A percentile compares a stretch with the other conserved stretches of the same genome.
Conservation (phyloP, 495 filamentous ascomycete genomes). For the Pseudotulostoma volvatum region DNA sequence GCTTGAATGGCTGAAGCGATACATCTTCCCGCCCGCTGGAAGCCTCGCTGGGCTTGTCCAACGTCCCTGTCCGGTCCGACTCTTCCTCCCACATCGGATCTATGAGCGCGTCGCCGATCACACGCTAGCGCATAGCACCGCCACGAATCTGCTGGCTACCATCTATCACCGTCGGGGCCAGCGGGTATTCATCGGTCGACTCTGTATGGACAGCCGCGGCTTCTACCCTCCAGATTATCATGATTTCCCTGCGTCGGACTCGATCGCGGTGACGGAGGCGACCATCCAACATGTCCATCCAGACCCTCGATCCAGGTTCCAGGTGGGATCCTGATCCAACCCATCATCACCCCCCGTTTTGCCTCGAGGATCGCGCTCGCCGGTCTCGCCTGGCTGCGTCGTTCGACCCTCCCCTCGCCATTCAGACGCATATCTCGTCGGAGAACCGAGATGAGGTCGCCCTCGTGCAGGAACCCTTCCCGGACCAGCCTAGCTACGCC, state of each 20-base stretch:
- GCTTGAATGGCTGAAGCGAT: conserved; percentile 77
- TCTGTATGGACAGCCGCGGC: conserved; percentile 65
- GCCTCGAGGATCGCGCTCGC: conserved; percentile 52
- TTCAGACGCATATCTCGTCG: conserved; percentile 87
- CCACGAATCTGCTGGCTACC: conserved; percentile 77
- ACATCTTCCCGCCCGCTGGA: conserved; percentile 88
- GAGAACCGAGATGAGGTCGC: conserved; percentile 62
- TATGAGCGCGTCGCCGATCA: conserved; percentile 61
- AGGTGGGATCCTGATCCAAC: conserved; percentile 38
- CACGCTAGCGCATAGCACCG: conserved; percentile 74
- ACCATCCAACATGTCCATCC: conserved; percentile 49
- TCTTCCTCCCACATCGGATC: conserved; percentile 35
- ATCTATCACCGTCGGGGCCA: conserved; percentile 64
- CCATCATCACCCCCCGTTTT: conserved; percentile 84
- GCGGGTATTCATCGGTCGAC: conserved; percentile 75
- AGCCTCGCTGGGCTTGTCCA: conserved; percentile 33
- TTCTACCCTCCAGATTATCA: conserved; percentile 58
- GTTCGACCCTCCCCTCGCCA: conserved; percentile 38
- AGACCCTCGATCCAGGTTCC: too few relatives aligned
- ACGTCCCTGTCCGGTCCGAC: too few relatives aligned
- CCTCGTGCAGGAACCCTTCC: conserved; percentile 57
- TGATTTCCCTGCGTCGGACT: conserved; percentile 42
- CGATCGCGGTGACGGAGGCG: conserved; percentile 38
- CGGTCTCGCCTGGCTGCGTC: conserved; percentile 48
- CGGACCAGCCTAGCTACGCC: conserved; percentile 45